Evolutionary conservation across 163 green algal genomes (phyloP).

Genomic region (Scenedesmus sp.): DNA sequence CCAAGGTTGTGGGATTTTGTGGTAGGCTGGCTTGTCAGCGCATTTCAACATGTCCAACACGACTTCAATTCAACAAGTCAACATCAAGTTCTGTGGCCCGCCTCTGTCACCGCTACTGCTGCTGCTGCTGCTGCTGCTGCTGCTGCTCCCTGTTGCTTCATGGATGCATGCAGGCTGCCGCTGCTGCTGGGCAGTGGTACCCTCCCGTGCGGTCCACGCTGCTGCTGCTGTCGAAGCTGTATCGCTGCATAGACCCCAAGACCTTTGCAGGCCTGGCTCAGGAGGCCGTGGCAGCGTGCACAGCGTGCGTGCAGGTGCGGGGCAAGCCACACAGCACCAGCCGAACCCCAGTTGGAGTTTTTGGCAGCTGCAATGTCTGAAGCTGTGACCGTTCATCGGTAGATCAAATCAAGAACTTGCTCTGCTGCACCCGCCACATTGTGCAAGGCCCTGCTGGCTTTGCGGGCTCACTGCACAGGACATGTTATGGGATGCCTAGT

Average conservation of each 20-base stretch:
- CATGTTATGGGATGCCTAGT: no score
- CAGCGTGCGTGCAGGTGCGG: constrained; percentile 77
- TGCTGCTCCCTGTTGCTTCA: neutral
- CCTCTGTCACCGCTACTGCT: neutral
- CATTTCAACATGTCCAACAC: no score
- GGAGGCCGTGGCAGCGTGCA: constrained; percentile 88
- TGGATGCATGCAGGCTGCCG: neutral
- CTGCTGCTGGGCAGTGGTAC: constrained; percentile 71
- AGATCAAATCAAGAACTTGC: no score
- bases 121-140: neutral
- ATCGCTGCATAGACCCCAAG: constrained; percentile 83
- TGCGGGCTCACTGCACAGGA: no score
- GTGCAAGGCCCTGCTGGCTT: no score
- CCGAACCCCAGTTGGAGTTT: neutral
- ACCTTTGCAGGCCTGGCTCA: constrained; percentile 95
- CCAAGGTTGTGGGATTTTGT: neutral
- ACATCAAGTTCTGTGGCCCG: neutral
- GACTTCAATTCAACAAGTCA: no score
- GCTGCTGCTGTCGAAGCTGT: constrained; percentile 91
- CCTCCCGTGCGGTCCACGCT: constrained; percentile 88
- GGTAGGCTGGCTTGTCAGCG: neutral
- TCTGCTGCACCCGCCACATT: no score
- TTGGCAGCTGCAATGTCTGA: no score
- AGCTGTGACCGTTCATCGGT: no score
- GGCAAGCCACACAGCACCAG: neutral